A percentile compares a stretch with the other conserved stretches of the same genome.
phyloP scores from a whole-genome alignment of 2,329 filamentous ascomycete genomes.

The Colletotrichum musicola region DNA sequence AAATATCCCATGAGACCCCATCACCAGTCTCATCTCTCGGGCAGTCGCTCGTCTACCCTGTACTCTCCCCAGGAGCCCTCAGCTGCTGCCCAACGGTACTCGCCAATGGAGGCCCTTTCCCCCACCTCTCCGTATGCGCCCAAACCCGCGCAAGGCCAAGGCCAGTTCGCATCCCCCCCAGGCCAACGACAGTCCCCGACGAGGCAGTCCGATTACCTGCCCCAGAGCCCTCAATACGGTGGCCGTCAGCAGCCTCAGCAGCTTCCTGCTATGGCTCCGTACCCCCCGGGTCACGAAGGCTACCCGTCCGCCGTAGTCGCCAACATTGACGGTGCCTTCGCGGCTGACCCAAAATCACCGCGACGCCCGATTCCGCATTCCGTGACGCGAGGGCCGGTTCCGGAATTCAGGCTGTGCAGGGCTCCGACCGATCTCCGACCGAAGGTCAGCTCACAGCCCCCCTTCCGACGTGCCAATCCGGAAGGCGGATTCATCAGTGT shows the following conservation, averaged over 20 bases:
- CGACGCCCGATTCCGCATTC: conserved; percentile 65
- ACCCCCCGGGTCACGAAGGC: conserved; percentile 75
- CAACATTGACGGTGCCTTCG: conserved; percentile 76
- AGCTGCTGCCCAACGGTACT: conserved; percentile 90
- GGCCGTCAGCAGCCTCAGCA: conserved; percentile 69
- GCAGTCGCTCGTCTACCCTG: conserved; percentile 67
- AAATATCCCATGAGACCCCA: conserved; percentile 87
- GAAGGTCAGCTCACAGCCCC: conserved; percentile 86
- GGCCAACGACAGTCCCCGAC: conserved; percentile 83
- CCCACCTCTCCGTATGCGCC: conserved; percentile 82
- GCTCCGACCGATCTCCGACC: conserved; percentile 81
- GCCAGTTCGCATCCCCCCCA: conserved; percentile 65
- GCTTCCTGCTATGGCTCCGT: conserved; percentile 79
- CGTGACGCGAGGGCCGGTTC: conserved; percentile 76
- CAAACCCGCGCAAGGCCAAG: conserved; percentile 64
- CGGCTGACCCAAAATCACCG: conserved; percentile 66
- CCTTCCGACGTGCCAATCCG: conserved; percentile 92
- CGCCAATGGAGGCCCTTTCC: conserved; percentile 91
- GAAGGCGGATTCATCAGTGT: conserved; percentile 99
- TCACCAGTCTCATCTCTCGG: conserved; percentile 79
- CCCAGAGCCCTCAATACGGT: conserved; percentile 70
- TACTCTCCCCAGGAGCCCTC: conserved; percentile 84
- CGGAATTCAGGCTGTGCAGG: conserved; percentile 86
- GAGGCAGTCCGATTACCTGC: conserved; percentile 72
- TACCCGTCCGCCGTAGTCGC: conserved; percentile 81